Evolutionary conservation across 2,329 filamentous ascomycete genomes (phyloP), one percentile per base, ranked within the genome.

Genomic region (Trichoderma koningii): DNA sequence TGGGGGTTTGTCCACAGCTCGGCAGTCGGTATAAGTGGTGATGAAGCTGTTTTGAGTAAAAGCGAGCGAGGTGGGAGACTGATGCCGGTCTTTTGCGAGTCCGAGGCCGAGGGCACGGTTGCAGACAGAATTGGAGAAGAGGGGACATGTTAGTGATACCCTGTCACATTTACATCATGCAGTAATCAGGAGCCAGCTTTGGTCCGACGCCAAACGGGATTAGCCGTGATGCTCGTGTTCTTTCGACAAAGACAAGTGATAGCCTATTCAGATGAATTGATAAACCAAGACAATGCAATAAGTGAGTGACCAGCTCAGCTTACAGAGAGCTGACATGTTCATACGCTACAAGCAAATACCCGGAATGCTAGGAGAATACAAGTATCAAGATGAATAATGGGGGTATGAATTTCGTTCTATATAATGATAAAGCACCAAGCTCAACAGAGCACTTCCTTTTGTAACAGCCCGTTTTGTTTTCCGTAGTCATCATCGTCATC

Each of bases 81-180:
- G 48, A 45, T 6, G 26, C 23, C 23, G 34, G 34, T 14, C 12
- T 50, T 50, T 26, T 28, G 14, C 38, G 28, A 44, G 21, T 21
- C 47, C 23, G 45, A 41, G 19, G 30, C 28, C 19, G 34, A 38
- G 34, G 3, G 28, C 1, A 7, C 28, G 48, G 19, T 48, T 50
- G 55, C 28, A 34, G 21, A 47, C 42, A 21, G 47, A 23, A 9
- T 47, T 30, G 34, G 30, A 48, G 47, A 28, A 26, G 12, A 26
- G 21, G 47, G 47, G 21, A 26, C 10, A 21, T 14, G n/a, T 6
- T 9, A 42, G 28, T 30, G 9, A 10, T 34, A 10, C 9, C 7
- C 30, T 62, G 59, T 63, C 60, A 63, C 60, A 17, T 63, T 63
- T 63, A 63, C 60, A 63, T 63, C 60, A 63, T 63, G n/a, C n/a